phyloP scores from a whole-genome alignment of 768 basidiomycete genomes.

The Suillus luteus region DNA sequence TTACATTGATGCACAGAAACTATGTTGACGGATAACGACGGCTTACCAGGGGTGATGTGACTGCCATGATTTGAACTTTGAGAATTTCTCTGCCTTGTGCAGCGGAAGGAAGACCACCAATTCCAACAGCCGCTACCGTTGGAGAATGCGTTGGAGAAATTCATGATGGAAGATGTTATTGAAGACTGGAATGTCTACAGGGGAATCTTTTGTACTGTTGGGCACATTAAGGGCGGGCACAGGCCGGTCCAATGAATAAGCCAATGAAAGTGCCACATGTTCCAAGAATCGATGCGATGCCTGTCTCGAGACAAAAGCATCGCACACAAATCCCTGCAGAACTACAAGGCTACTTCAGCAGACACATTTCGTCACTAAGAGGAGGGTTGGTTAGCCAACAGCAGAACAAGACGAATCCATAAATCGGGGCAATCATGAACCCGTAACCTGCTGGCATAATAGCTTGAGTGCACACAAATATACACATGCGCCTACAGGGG shows the following conservation, averaged over 20 bases:
- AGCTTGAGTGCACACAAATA: not conserved
- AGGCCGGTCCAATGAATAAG: not conserved
- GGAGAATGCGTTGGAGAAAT: not conserved
- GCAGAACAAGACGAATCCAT: constrained; percentile 5
- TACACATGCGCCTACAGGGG: constrained; percentile 7
- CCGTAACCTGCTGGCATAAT: constrained; percentile 2
- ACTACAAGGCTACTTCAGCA: not conserved
- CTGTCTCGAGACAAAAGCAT: not conserved
- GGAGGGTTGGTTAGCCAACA: not conserved
- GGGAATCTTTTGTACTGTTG: not conserved
- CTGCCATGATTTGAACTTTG: constrained; percentile 24
- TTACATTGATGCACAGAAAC: not conserved
- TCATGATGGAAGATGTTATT: not conserved
- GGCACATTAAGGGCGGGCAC: not conserved
- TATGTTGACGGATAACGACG: not conserved
- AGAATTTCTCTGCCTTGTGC: not conserved
- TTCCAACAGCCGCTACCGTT: not conserved
- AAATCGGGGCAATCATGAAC: not conserved
- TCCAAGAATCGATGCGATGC: not conserved
- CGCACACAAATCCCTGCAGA: not conserved
- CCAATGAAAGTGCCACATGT: not conserved
- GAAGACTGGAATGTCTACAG: not conserved
- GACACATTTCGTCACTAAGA: not conserved
- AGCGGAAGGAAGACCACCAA: not conserved
- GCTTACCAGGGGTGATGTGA: constrained; percentile 21